Evolutionary conservation across 352 stramenopile species (phyloP), one percentile per base, ranked within the genome.

Genomic region (Hyaloperonospora arabidopsidis): DNA sequence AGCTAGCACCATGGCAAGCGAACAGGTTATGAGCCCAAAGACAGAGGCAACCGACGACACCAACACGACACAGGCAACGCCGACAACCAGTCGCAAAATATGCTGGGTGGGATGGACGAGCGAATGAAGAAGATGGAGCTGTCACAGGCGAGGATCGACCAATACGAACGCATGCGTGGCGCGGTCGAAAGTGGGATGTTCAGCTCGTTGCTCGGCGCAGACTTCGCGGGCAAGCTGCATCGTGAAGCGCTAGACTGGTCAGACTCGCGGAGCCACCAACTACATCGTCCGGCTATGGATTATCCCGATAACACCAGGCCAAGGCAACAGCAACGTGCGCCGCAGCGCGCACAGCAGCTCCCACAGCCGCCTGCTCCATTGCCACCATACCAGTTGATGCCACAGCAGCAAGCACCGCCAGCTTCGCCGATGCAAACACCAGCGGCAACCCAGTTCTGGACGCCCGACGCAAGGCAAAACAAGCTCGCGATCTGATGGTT

Each of bases 51-150:
- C n/a, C 3, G 34, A 40, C 12, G 34, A 40, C 34, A 15, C 34
- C 34, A 40, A 40, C 34, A 40, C 34, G 34, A 15, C 34, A 40
- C 34, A 40, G 34, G 34, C 34, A 40, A 14, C 34, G 34, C 5
- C 34, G 1, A 40, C 4, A 32, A 32, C 25, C 25, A 32, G 25
- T 32, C 25, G 8, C 25, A 8, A 32, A 32, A 32, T 10, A 43
- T 21, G 15, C 36, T 43, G 12, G 7, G 36, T 21, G 14, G 10
- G 6, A 43, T 43, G 36, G 15, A 18, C 13, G 36, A 43, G 10
- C 36, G 15, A 11, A 43, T 43, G 36, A 43, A 43, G 15, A 43
- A 18, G 15, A 43, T 43, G 36, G 36, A 43, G 36, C 36, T 43
- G 10, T 43, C 36, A 21, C 36, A 43, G 36, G 15, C 36, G 18